phyloP scores from a whole-genome alignment of 2,329 filamentous ascomycete species.

The Aureobasidium sp. region DNA sequence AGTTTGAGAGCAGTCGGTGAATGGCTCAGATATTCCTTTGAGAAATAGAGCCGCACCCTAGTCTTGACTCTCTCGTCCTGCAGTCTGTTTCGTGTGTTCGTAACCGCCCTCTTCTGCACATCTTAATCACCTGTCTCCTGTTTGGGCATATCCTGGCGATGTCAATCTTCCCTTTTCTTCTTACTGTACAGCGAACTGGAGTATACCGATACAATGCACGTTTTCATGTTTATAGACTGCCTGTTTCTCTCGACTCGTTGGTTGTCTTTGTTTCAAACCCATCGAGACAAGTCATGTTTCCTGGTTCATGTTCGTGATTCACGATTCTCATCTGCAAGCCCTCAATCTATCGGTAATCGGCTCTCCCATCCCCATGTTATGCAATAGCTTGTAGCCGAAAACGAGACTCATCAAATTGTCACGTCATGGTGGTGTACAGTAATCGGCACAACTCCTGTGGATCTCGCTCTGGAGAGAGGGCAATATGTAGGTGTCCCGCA shows the following conservation, averaged over 20 bases:
- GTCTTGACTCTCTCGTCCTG: background rate
- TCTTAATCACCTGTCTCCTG: background rate
- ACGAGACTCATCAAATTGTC: background rate
- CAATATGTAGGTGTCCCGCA: background rate
- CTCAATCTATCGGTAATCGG: background rate
- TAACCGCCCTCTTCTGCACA: background rate
- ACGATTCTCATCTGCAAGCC: no score
- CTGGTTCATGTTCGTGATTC: background rate
- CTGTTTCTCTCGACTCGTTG: background rate
- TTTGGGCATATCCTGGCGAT: background rate
- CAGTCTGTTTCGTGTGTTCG: background rate
- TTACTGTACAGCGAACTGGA: slow-evolving; percentile 6
- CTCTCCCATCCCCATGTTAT: no score
- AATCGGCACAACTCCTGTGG: background rate
- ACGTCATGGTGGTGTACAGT: background rate
- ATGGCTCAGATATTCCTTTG: slow-evolving; percentile 65
- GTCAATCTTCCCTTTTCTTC: background rate
- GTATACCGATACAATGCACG: slow-evolving; percentile 10
- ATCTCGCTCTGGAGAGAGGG: background rate
- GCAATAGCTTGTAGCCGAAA: background rate
- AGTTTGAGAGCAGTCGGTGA: slow-evolving; percentile 76
- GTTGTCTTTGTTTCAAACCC: background rate
- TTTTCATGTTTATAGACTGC: background rate
- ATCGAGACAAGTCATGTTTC: background rate
- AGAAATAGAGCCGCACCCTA: slow-evolving; percentile 21